A percentile compares a stretch with the other conserved stretches of the same genome.
Evolutionary conservation across 1,284 basidiomycete genomes (phyloP).

Genomic region (Sphagnurus paluster): DNA sequence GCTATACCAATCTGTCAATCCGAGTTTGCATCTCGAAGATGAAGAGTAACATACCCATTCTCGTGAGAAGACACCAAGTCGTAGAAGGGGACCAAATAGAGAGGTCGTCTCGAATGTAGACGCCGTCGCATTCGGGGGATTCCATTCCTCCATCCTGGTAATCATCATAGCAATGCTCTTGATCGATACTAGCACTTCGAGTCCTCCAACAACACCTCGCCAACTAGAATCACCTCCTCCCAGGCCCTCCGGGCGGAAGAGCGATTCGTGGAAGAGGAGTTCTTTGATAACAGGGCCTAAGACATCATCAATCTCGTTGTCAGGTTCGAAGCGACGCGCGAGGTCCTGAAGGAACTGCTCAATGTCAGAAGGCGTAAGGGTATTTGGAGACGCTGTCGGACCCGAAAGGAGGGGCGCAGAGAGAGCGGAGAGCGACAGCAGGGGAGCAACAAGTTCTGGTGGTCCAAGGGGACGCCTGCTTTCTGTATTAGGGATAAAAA

Average conservation of each 20-base stretch:
- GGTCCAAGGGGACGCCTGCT: constrained; percentile 69
- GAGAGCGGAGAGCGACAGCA: constrained; percentile 70
- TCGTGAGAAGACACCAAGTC: constrained; percentile 80
- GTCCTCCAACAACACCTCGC: constrained; percentile 83
- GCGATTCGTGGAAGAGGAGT: constrained; percentile 61
- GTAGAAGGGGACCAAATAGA: constrained; percentile 79
- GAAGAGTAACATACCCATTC: constrained; percentile 63
- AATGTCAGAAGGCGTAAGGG: constrained; percentile 55
- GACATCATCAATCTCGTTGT: constrained; percentile 56
- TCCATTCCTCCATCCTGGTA: constrained; percentile 72
- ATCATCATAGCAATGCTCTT: constrained; percentile 85
- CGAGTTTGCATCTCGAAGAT: background rate
- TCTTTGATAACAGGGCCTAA: constrained; percentile 58
- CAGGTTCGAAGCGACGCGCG: constrained; percentile 64
- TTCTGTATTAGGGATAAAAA: constrained; percentile 15
- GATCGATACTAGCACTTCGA: constrained; percentile 79
- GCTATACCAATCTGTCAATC: constrained; percentile 46
- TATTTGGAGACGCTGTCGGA: constrained; percentile 39
- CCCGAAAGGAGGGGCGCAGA: constrained; percentile 62
- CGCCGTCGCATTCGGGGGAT: constrained; percentile 58
- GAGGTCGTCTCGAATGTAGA: constrained; percentile 62
- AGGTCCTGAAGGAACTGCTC: constrained; percentile 75
- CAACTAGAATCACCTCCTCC: constrained; percentile 74
- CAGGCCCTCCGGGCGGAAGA: constrained; percentile 65
- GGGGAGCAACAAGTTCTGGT: constrained; percentile 72